A percentile compares a stretch with the other conserved stretches of the same genome.
These are phyloP conservation scores for Diutina neorugosa DNA, from an alignment of 1,139 yeast species.

Conservation along the genomic window DNA sequence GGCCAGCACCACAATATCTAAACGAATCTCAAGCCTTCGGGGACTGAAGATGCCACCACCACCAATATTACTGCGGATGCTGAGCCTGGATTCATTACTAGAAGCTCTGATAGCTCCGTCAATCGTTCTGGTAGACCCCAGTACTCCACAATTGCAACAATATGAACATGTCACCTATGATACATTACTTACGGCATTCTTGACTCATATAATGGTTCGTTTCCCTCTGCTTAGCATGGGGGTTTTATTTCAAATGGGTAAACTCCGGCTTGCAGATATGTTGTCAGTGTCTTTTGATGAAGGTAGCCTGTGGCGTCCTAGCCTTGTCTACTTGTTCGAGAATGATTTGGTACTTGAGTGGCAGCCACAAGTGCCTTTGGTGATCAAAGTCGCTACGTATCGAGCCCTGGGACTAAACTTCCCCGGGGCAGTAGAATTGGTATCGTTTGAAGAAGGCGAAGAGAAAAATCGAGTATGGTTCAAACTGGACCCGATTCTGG, in stretches of 20 bases:
- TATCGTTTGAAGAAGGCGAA: not conserved
- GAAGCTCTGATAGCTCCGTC: not conserved
- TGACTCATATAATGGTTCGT: not conserved
- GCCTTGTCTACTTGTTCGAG: not conserved
- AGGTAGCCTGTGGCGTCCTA: not conserved
- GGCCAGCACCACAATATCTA: not conserved
- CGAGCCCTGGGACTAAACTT: not conserved
- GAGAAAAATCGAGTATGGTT: not conserved
- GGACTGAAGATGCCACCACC: not conserved
- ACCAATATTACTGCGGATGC: not conserved
- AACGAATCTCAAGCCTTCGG: not conserved
- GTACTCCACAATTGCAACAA: not conserved
- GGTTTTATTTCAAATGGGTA: not conserved
- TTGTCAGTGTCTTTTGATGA: not conserved
- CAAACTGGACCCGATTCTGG: constrained; percentile 2
- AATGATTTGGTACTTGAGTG: not conserved
- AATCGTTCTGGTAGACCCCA: not conserved
- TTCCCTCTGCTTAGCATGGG: not conserved
- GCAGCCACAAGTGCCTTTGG: not conserved
- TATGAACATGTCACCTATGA: not conserved
- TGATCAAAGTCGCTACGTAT: not conserved
- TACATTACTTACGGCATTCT: not conserved
- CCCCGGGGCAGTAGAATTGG: not conserved
- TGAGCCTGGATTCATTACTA: not conserved
- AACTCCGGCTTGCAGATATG: not conserved